Conservation (phyloP, 495 filamentous ascomycete species). For the Cryomyces minteri region DNA sequence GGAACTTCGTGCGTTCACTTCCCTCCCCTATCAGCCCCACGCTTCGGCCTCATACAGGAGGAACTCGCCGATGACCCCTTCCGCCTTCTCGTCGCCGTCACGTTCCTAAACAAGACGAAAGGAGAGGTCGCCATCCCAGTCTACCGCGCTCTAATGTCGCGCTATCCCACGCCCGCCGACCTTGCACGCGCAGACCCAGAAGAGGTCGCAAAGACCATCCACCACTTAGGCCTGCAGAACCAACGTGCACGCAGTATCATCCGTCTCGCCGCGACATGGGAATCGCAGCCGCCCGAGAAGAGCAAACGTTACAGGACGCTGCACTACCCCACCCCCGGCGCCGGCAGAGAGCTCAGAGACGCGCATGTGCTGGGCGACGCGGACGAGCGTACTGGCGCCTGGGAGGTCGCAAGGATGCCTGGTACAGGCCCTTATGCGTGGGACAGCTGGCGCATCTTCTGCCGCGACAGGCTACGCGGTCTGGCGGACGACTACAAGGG, state of each 20-base stretch:
- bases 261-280: constrained; percentile 50
- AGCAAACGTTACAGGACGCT: constrained; percentile 43
- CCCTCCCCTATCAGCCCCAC: constrained; percentile 38
- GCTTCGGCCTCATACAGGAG: constrained; percentile 75
- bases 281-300: constrained; percentile 38
- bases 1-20: constrained; percentile 49
- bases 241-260: constrained; percentile 41
- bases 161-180: constrained; percentile 45
- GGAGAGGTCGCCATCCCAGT: constrained; percentile 61
- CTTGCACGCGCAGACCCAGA: constrained; percentile 39
- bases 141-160: constrained; percentile 45
- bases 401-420: constrained; percentile 78
- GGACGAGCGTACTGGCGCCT: constrained; percentile 29
- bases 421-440: constrained; percentile 72
- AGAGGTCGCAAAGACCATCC: constrained; percentile 45
- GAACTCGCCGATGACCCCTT: constrained; percentile 45
- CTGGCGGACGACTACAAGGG: constrained; percentile 44
- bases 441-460: constrained; percentile 91
- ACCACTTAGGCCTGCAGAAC: constrained; percentile 58
- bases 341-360: constrained; percentile 33
- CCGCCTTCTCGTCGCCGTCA: constrained; percentile 19
- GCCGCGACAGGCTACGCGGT: constrained; percentile 56
- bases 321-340: constrained; percentile 43
- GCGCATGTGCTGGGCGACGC: constrained; percentile 24
- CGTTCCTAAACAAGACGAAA: constrained; percentile 63